Evolutionary conservation across 768 basidiomycete species (phyloP).

Genomic region (Amanita muscaria): DNA sequence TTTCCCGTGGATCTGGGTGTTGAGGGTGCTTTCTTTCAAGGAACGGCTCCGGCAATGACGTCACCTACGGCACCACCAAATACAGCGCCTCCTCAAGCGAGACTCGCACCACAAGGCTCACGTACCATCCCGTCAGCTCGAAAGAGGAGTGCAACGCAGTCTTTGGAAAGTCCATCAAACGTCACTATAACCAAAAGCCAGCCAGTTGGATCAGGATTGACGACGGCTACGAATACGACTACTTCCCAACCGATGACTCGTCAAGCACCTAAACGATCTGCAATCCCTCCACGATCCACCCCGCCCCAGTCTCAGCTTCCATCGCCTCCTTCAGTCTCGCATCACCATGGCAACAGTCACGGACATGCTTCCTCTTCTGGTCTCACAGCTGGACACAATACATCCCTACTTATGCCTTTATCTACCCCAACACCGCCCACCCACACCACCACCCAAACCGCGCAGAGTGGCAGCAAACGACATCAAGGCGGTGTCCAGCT

Average conservation of each 20-base stretch:
- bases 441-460: background rate
- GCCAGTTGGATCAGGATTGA: too few species aligned
- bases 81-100: too few species aligned
- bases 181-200: background rate
- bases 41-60: too few species aligned
- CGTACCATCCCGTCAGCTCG: background rate
- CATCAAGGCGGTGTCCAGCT: constrained; percentile 1
- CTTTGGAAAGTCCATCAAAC: background rate
- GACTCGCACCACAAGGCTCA: background rate
- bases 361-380: background rate
- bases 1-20: too few species aligned
- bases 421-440: background rate
- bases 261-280: too few species aligned
- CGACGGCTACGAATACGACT: too few species aligned
- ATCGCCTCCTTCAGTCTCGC: background rate
- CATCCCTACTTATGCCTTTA: background rate
- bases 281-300: too few species aligned
- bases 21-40: too few species aligned
- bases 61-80: too few species aligned
- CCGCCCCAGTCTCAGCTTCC: background rate
- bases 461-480: too few species aligned
- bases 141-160: background rate
- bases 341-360: background rate
- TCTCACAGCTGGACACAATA: background rate
- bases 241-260: too few species aligned